Evolutionary conservation across 1,284 basidiomycete species (phyloP).

Genomic region (Kalmanozyma brasiliensis): DNA sequence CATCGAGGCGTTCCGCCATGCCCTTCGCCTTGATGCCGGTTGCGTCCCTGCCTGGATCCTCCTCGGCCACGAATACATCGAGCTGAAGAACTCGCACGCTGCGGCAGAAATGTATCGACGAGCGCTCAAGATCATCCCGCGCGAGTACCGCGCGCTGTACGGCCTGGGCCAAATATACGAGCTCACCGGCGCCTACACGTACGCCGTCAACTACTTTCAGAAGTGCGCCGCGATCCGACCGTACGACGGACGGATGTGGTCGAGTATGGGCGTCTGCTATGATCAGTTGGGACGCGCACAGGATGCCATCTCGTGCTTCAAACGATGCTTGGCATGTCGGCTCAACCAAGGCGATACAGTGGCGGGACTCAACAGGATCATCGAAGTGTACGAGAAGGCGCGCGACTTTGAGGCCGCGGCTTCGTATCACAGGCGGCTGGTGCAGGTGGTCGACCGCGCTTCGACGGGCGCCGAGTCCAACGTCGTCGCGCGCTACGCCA

Average conservation of each 20-base stretch:
- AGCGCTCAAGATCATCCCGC: conserved; percentile 93
- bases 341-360: conserved; percentile 61
- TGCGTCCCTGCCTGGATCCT: conserved; percentile 98
- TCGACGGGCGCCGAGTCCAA: conserved; percentile 49
- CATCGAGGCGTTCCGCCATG: conserved; percentile 91
- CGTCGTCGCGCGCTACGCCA: conserved; percentile 53
- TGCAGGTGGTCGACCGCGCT: conserved; percentile 57
- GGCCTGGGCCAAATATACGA: conserved; percentile 98
- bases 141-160: conserved; percentile 93
- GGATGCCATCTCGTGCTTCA: conserved; percentile 63
- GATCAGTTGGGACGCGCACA: conserved; percentile 76
- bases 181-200: conserved; percentile 93
- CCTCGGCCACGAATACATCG: conserved; percentile 98
- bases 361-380: conserved; percentile 57
- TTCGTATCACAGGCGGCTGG: conserved; percentile 62
- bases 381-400: conserved; percentile 60
- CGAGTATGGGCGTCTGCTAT: conserved; percentile 91
- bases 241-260: conserved; percentile 96
- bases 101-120: conserved; percentile 97
- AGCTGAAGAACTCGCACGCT: conserved; percentile 98
- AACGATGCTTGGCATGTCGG: conserved; percentile 63
- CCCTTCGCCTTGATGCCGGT: conserved; percentile 90
- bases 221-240: conserved; percentile 91
- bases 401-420: conserved; percentile 51
- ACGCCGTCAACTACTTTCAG: conserved; percentile 96